Evolutionary conservation across 2,329 filamentous ascomycete species (phyloP).

Genomic region (Lachnellula arida): DNA sequence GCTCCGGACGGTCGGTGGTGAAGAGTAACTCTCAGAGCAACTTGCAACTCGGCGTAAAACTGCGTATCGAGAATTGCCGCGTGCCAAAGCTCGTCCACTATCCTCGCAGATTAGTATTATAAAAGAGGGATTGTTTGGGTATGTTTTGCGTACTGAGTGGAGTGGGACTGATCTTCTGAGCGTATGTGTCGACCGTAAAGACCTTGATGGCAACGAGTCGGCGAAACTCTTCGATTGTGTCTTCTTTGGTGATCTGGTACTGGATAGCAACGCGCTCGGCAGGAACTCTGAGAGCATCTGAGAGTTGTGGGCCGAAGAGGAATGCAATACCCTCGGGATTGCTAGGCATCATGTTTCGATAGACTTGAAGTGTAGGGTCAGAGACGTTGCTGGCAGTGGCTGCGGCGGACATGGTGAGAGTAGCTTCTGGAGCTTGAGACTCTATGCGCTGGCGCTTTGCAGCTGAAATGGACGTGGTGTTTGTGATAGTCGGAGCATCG

Average conservation of each 20-base stretch:
- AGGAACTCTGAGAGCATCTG: not conserved
- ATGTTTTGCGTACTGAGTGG: not conserved
- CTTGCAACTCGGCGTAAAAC: conserved; percentile 7
- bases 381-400: not conserved
- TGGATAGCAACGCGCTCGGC: not conserved
- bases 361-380: not conserved
- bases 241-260: not conserved
- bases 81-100: conserved; percentile 12
- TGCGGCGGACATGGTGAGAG: not conserved
- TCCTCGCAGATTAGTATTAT: not conserved
- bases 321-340: not conserved
- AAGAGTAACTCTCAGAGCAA: conserved; percentile 1
- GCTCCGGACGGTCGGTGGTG: conserved; percentile 6
- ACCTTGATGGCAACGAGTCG: conserved; percentile 9
- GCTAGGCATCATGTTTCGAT: not conserved
- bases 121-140: not conserved
- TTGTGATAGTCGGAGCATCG: too few relatives aligned
- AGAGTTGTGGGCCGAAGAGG: not conserved
- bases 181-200: conserved; percentile 2
- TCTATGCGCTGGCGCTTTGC: not conserved
- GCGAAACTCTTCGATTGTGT: conserved; percentile 7
- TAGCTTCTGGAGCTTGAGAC: not conserved
- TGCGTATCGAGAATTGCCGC: conserved; percentile 10
- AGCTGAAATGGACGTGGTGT: too few relatives aligned
- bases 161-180: conserved; percentile 7